Evolutionary conservation across 2,329 filamentous ascomycete species (phyloP), one percentile per base, ranked within the genome.

Genomic region (Penicillium glabrum): DNA sequence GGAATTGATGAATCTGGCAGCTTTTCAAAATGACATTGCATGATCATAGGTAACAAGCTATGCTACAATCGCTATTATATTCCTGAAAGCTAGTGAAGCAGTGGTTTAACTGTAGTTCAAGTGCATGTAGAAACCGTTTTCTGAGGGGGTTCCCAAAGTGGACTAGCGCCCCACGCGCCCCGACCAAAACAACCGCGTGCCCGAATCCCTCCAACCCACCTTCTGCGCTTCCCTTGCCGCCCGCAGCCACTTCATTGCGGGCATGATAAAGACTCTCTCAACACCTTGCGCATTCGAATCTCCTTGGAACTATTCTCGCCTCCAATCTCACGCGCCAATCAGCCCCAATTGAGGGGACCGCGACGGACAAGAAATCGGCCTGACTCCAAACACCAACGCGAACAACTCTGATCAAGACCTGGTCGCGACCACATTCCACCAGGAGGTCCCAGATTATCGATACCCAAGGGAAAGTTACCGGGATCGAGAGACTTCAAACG

Each of bases 141-240:
- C 26, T 41, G 59, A 61, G 56, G 58, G 52, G 58, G 49, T 46
- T 53, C 69, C 70, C 43, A 65, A 73, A 73, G 31, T 14, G 61
- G 69, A 56, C 64, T 74, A 73, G 72, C 65, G 70, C 64, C 69
- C 72, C 50, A 72, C 72, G 70, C 72, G 70, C 69, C 29, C 70
- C 67, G 65, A 73, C 71, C 72, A 73, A 74, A 74, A 73, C 70
- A 74, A 74, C 69, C 69, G 71, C 71, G 71, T 72, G 70, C 61
- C 51, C 62, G 62, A 66, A 66, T 63, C 61, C 54, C 59, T 61
- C 63, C 53, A 61, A 66, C 61, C 62, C 59, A 61, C 60, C 61
- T 58, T 53, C 53, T 60, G 61, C 57, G 58, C 59, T 64, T 57
- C 63, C 58, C 63, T 67, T 66, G 62, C 63, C 57, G 59, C 61